A percentile compares a stretch with the other conserved stretches of the same genome.
Conservation (phyloP, 805 yeast genomes). For the Lachancea dasiensis region DNA sequence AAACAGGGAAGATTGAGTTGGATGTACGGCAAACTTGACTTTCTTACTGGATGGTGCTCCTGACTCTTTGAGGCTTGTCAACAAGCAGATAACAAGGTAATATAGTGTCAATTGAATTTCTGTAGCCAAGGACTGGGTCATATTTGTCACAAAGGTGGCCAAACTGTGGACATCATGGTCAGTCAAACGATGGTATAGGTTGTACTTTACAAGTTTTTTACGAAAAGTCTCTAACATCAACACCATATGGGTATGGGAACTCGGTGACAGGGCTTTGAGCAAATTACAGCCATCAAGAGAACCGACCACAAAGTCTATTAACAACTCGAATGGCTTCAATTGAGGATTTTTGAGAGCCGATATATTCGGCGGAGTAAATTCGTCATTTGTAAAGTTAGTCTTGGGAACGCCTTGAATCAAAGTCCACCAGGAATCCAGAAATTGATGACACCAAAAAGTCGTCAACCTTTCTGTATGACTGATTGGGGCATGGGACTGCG, state of each 20-base stretch:
- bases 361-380: slow-evolving; percentile 23
- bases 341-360: slow-evolving; percentile 16
- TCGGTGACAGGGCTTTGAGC: slow-evolving; percentile 14
- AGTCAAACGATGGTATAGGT: slow-evolving; percentile 22
- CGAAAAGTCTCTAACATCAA: slow-evolving; percentile 22
- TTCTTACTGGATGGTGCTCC: background rate
- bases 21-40: background rate
- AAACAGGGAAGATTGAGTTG: background rate
- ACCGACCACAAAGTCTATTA: slow-evolving; percentile 16
- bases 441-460: slow-evolving; percentile 28
- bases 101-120: slow-evolving; percentile 28
- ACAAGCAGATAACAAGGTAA: slow-evolving; percentile 19
- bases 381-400: slow-evolving; percentile 22
- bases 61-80: slow-evolving; percentile 10
- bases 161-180: slow-evolving; percentile 19
- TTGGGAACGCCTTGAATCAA: slow-evolving; percentile 26
- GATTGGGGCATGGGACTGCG: slow-evolving; percentile 3
- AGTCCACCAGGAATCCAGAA: slow-evolving; percentile 29
- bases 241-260: slow-evolving; percentile 14
- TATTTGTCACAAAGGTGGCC: slow-evolving; percentile 3
- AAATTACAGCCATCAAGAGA: slow-evolving; percentile 25
- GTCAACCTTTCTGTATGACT: slow-evolving; percentile 13
- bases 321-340: slow-evolving; percentile 22
- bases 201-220: slow-evolving; percentile 18
- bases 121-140: slow-evolving; percentile 22